Base-by-base conservation (phyloP, 164 flowering plant species). In the Macadamia tetraphylla region DNA sequence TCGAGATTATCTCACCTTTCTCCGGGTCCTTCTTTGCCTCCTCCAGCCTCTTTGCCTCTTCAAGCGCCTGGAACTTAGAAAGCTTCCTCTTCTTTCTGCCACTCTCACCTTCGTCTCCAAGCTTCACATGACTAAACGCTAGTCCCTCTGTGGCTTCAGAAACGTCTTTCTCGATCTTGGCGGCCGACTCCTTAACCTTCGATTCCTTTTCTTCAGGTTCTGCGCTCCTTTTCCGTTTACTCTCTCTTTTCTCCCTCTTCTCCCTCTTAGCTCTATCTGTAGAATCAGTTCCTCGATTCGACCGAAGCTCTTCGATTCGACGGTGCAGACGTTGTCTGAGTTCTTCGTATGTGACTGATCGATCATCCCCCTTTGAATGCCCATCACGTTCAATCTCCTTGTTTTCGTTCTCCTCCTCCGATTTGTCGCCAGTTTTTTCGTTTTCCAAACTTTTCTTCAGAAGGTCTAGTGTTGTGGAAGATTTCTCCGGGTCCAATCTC, bases 21-120 rank as follows among this genome's bases (percentile, higher is more conserved):
- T 77, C 89, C 0, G 92, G 89, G 65, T 88, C 92, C 52, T 83
- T 85, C 88, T 86, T 90, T 17, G 79, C 88, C 61, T 88, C 93
- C 70, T 83, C 81, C 76, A 87, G 58, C 63, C 75, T 82, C 76
- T 76, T 76, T 3, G 89, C 94, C 75, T 55, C 81, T 40, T 88
- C 89, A 57, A 94, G 85, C 65, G 81, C 83, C 80, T 86, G 78
- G 6, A n/a, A 58, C 80, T 87, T 94, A 1, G 96, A 82, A 56
- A 85, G 62, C 68, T 85, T 91, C 79, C 73, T 84, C 85, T 77
- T 89, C 80, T 84, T 88, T 77, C 72, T 79, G 13, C 78, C 73
- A 29, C 31, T 61, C 58, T 73, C 83, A 14, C 81, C 87, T 10
- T 82, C 83, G 63, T 75, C 70, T 30, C 86, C 94, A 35, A 94